Evolutionary conservation across 805 yeast species (phyloP).

Genomic region (baker's yeast (Saccharomyces cerevisiae)): DNA sequence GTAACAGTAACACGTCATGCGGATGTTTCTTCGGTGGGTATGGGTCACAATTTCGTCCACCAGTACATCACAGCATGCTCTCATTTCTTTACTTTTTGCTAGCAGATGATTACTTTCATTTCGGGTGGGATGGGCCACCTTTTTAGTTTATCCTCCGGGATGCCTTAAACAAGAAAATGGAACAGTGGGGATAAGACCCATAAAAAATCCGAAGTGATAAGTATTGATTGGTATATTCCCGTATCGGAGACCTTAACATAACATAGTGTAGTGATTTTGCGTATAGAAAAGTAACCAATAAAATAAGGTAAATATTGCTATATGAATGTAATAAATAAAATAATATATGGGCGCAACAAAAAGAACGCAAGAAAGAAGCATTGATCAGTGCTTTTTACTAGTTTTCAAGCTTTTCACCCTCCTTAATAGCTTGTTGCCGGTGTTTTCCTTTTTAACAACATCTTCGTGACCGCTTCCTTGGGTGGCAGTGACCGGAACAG

Average conservation of each 20-base stretch:
- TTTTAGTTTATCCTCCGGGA: background rate
- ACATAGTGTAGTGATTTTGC: too few species aligned
- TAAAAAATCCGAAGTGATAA: too few species aligned
- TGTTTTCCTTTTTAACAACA: slow-evolving; percentile 18
- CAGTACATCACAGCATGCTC: background rate
- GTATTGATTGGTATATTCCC: background rate
- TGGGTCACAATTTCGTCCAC: background rate
- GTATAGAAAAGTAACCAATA: background rate
- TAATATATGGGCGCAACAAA: background rate
- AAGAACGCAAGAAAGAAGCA: background rate
- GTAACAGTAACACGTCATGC: background rate
- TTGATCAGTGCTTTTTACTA: slow-evolving; percentile 8
- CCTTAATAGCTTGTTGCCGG: slow-evolving; percentile 56
- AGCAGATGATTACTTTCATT: background rate
- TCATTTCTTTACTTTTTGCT: background rate
- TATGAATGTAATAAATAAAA: background rate
- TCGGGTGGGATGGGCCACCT: background rate
- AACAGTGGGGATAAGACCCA: background rate
- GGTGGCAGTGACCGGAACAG: background rate
- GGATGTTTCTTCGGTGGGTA: background rate
- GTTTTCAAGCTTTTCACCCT: slow-evolving; percentile 89
- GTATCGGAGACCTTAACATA: background rate
- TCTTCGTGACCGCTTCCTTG: background rate
- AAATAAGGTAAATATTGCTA: background rate
- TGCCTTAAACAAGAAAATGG: background rate